phyloP scores from a whole-genome alignment of 805 yeast genomes.

The Wickerhamomyces subpelliculosus region DNA sequence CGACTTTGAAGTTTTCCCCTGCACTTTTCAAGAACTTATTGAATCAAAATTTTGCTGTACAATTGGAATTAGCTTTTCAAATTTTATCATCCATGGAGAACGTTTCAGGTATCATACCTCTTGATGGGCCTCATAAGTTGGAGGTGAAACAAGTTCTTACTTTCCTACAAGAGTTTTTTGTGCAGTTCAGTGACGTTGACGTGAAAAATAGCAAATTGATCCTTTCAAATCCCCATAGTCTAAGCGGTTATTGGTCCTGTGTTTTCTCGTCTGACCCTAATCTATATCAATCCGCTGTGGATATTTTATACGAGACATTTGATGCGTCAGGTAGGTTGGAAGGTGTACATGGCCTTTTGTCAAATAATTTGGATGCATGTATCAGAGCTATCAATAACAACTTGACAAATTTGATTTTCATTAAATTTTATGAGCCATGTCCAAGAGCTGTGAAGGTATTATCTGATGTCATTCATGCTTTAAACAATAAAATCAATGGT shows the following conservation, averaged over 20 bases:
- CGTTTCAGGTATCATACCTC: conserved; percentile 23
- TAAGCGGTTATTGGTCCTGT: conserved; percentile 69
- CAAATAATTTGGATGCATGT: conserved; percentile 35
- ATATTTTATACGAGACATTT: conserved; percentile 65
- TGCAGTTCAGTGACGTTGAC: conserved; percentile 34
- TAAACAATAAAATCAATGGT: conserved; percentile 65
- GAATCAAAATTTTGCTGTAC: conserved; percentile 17
- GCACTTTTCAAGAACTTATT: conserved; percentile 23
- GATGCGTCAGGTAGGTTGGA: conserved; percentile 78
- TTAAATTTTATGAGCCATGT: conserved; percentile 60
- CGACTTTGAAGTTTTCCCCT: conserved; percentile 22
- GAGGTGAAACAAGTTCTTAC: conserved; percentile 23
- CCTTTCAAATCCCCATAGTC: conserved; percentile 34
- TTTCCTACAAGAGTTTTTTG: conserved; percentile 27
- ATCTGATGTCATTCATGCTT: conserved; percentile 61
- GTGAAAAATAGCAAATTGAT: conserved; percentile 29
- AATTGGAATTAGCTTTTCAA: conserved; percentile 16
- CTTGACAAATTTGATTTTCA: conserved; percentile 35
- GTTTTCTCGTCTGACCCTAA: conserved; percentile 53
- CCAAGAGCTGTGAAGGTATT: conserved; percentile 68
- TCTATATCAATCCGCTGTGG: conserved; percentile 63
- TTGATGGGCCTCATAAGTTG: conserved; percentile 19
- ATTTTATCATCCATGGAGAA: conserved; percentile 19
- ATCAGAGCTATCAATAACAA: conserved; percentile 43
- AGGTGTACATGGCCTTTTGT: conserved; percentile 53